Percentiles rank a stretch among this genome's conserved stretches.
These are phyloP conservation scores for Pisolithus albus DNA, from an alignment of 768 basidiomycete genomes.

Conservation along the genomic window DNA sequence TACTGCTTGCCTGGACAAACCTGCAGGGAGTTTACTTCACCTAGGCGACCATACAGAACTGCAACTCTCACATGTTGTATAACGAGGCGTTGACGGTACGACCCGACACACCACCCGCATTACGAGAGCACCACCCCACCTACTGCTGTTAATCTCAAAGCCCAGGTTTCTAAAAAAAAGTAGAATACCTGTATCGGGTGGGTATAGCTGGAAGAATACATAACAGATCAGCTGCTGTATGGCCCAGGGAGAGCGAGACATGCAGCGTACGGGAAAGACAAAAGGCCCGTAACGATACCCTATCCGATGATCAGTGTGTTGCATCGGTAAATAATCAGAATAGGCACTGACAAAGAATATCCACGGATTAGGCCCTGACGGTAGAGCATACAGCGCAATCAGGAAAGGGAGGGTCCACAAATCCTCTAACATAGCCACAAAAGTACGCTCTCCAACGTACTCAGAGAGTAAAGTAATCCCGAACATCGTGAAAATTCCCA, in stretches of 20 bases:
- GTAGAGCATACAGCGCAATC: slow-evolving; percentile 46
- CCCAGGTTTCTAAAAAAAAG: not conserved
- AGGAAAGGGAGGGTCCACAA: slow-evolving; percentile 59
- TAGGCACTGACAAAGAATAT: slow-evolving; percentile 39
- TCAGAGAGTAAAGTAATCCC: slow-evolving; percentile 46
- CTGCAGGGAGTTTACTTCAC: slow-evolving; percentile 6
- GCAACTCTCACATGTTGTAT: slow-evolving; percentile 42
- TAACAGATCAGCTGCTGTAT: slow-evolving; percentile 3
- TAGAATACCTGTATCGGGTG: slow-evolving; percentile 41
- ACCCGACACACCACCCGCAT: slow-evolving; percentile 52
- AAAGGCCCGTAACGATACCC: slow-evolving; percentile 38
- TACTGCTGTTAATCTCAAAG: slow-evolving; percentile 1
- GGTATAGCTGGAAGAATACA: slow-evolving; percentile 27
- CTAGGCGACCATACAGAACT: not conserved
- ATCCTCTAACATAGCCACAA: slow-evolving; percentile 47
- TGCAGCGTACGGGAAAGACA: slow-evolving; percentile 37
- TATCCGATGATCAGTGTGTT: slow-evolving; percentile 9
- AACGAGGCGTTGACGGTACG: slow-evolving; percentile 54
- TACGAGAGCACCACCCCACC: slow-evolving; percentile 55
- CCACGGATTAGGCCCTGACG: slow-evolving; percentile 46
- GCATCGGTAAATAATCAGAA: too few relatives aligned
- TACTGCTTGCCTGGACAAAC: slow-evolving; percentile 37
- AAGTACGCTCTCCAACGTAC: slow-evolving; percentile 44
- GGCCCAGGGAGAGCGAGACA: not conserved
- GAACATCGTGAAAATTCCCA: slow-evolving; percentile 49